Conservation (phyloP, 805 yeast species). For the Wickerhamomyces rabaulensis region DNA sequence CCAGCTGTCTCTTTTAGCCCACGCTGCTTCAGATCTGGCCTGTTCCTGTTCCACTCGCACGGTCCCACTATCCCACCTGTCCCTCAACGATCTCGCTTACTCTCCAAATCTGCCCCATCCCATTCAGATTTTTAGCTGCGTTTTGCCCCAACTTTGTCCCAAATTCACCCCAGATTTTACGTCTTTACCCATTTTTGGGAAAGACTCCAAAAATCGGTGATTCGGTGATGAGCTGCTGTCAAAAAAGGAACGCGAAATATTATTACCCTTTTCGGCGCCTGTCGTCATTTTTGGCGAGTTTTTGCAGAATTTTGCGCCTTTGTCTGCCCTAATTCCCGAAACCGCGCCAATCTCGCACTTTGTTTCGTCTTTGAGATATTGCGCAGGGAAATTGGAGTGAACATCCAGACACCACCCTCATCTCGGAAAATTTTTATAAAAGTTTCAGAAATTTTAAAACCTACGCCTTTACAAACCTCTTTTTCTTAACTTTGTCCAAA, state of each 20-base stretch:
- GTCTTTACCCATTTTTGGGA: not conserved
- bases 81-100: not conserved
- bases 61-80: not conserved
- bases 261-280: too few species aligned
- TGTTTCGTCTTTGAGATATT: too few species aligned
- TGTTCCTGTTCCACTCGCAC: not conserved
- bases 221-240: not conserved
- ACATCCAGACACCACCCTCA: not conserved
- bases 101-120: not conserved
- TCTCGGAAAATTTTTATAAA: too few species aligned
- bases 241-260: not conserved
- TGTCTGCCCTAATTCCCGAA: not conserved
- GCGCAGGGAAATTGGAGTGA: too few species aligned
- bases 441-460: not conserved
- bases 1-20: not conserved
- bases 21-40: not conserved
- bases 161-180: not conserved
- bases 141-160: too few species aligned
- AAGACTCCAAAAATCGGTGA: too few species aligned
- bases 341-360: too few species aligned
- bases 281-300: too few species aligned
- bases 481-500: constrained; percentile 58
- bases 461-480: constrained; percentile 5
- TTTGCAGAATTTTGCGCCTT: not conserved
- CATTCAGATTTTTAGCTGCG: too few species aligned